These are phyloP conservation scores for Phialophora verrucosa DNA, from an alignment of 2,329 filamentous ascomycete genomes.

Conservation along the genomic window DNA sequence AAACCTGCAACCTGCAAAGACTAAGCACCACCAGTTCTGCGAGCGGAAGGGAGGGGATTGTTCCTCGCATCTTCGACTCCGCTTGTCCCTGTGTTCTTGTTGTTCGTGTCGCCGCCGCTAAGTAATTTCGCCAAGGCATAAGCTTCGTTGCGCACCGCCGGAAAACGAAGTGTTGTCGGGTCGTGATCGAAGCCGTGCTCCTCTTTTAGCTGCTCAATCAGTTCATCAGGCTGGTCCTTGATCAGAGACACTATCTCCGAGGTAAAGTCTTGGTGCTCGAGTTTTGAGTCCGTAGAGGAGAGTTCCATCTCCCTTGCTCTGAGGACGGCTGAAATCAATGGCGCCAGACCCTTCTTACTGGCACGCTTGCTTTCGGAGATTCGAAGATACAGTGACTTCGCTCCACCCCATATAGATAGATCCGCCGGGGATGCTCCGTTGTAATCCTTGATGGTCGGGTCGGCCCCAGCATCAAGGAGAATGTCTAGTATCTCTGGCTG, in stretches of 20 bases:
- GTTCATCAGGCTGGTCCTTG: neutral
- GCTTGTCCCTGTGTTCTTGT: neutral
- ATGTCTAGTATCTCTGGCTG: conserved; percentile 24
- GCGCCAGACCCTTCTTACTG: neutral
- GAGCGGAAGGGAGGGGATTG: neutral
- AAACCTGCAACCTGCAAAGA: neutral
- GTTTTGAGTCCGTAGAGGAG: neutral
- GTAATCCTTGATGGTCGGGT: conserved; percentile 24
- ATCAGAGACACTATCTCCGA: neutral
- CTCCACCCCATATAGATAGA: conserved; percentile 21
- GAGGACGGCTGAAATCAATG: conserved; percentile 1
- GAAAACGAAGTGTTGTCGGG: neutral
- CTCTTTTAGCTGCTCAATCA: neutral
- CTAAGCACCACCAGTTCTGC: neutral
- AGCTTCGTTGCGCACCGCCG: neutral
- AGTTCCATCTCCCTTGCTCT: conserved; percentile 11
- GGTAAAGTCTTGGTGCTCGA: neutral
- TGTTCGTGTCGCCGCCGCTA: neutral
- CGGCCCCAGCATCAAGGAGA: conserved; percentile 29
- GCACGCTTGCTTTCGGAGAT: conserved; percentile 8
- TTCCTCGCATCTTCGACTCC: neutral
- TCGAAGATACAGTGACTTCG: neutral
- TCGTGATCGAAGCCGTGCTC: neutral
- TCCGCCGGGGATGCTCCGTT: conserved; percentile 26
- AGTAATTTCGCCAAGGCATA: conserved; percentile 3